These are phyloP conservation scores for Paxillus ammoniavirescens DNA, from an alignment of 768 basidiomycete species.

Conservation along the genomic window DNA sequence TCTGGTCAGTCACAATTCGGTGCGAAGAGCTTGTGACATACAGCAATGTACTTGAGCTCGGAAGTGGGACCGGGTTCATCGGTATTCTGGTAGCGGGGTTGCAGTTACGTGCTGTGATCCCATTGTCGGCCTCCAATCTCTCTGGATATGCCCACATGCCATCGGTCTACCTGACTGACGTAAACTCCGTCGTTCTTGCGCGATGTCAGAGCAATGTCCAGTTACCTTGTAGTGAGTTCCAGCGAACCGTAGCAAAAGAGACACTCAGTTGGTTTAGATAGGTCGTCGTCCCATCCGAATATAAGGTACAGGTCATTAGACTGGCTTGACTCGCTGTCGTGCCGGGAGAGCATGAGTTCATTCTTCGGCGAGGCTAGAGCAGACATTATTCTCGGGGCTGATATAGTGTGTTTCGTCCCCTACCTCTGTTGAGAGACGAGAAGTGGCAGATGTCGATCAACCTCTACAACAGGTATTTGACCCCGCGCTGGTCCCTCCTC, in stretches of 20 bases:
- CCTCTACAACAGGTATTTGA: constrained; percentile 60
- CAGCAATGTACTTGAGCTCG: constrained; percentile 65
- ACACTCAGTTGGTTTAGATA: constrained; percentile 40
- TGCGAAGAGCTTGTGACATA: constrained; percentile 11
- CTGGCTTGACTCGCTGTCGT: constrained; percentile 60
- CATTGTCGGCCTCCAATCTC: neutral
- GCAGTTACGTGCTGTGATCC: constrained; percentile 34
- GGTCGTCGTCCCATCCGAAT: constrained; percentile 47
- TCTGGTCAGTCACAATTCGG: neutral
- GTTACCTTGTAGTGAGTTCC: constrained; percentile 65
- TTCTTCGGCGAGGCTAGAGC: constrained; percentile 42
- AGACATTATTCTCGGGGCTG: constrained; percentile 70
- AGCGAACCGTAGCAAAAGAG: neutral
- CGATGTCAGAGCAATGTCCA: constrained; percentile 59
- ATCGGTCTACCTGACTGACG: constrained; percentile 58
- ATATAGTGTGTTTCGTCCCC: constrained; percentile 45
- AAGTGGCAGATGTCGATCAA: neutral
- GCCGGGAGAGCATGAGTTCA: constrained; percentile 13
- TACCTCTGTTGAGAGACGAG: neutral
- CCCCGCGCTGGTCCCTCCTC: constrained; percentile 54
- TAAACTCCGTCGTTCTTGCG: constrained; percentile 58
- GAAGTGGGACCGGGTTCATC: constrained; percentile 75
- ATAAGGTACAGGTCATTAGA: constrained; percentile 52
- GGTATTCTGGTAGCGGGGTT: constrained; percentile 60
- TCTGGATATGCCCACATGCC: neutral